Base-by-base conservation (phyloP, 805 yeast species). In the Yarrowia deformans region DNA sequence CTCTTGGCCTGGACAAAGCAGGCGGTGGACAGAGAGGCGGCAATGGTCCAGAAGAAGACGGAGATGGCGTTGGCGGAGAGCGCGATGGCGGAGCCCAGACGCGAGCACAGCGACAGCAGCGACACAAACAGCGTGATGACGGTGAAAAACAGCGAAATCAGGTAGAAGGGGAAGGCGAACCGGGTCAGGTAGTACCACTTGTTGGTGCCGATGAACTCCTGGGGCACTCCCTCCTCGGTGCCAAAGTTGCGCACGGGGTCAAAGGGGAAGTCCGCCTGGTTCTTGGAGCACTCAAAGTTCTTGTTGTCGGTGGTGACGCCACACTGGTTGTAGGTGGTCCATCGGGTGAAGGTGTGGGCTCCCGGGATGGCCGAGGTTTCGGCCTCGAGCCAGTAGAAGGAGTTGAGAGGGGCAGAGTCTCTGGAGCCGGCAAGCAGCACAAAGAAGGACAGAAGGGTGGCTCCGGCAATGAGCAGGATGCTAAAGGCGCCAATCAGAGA, bases 341-440 rank as follows among this genome's bases (percentile, higher is more conserved):
- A 93, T 74, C 93, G 87, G 2, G 91, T 81, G 16, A 78, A 76
- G 80, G 69, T 79, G 77, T 72, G 82, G 16, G 79, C 78, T 52
- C 79, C 76, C 19, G 78, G 74, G 70, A 88, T 85, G 49, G 77
- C 79, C 4, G 84, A 75, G 63, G 97, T 92, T 74, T 88, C 88
- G 35, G 92, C 97, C 75, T 87, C 82, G 50, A 93, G 76, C 93
- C 95, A 92, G 80, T 89, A 93, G 79, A 91, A 90, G 70, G 83
- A 79, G 74, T 85, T 84, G 74, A 91, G 77, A 6, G 89, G 85
- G 52, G 86, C 82, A 49, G 79, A 75, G 16, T 83, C 78, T 19
- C 86, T 81, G 14, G 82, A 82, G 66, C 97, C 97, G 32, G 88
- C 85, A 49, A 92, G 82, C 32, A 91, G 80, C 69, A 87, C 82